A percentile compares a stretch with the other conserved stretches of the same genome.
phyloP scores from a whole-genome alignment of 2,329 filamentous ascomycete genomes.

The Fusarium nanum region DNA sequence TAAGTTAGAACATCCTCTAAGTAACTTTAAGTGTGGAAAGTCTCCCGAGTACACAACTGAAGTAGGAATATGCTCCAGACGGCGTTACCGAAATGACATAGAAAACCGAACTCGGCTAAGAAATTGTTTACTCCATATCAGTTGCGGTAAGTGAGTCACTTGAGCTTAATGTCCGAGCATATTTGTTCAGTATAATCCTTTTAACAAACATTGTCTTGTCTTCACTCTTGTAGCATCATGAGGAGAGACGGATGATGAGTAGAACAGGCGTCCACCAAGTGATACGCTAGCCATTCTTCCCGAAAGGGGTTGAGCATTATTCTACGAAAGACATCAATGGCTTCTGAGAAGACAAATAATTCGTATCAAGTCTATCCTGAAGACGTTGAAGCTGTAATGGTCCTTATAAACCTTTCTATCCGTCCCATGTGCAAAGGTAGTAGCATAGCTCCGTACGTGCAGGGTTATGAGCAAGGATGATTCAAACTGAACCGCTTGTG shows the following conservation, averaged over 20 bases:
- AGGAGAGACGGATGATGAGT: not conserved
- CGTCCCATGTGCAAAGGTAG: not conserved
- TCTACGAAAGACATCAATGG: no score
- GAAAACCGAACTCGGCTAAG: not conserved
- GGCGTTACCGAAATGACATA: not conserved
- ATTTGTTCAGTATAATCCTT: not conserved
- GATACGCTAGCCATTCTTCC: no score
- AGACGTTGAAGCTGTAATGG: not conserved
- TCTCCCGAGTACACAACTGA: not conserved
- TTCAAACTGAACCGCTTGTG: constrained; percentile 5
- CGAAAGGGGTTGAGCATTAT: no score
- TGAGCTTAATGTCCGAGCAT: not conserved
- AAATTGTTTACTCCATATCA: not conserved
- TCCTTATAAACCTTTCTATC: not conserved
- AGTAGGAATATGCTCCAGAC: not conserved
- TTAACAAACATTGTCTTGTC: not conserved
- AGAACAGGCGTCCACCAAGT: not conserved
- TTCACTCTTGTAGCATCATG: not conserved
- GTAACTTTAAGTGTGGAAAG: not conserved
- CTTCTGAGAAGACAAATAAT: not conserved
- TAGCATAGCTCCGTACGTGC: not conserved
- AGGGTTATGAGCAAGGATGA: constrained; percentile 13
- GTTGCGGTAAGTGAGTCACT: not conserved
- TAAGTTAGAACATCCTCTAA: not conserved
- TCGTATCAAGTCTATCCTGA: not conserved